phyloP scores from a whole-genome alignment of 805 yeast genomes.

The Wickerhamiella sorbophila region DNA sequence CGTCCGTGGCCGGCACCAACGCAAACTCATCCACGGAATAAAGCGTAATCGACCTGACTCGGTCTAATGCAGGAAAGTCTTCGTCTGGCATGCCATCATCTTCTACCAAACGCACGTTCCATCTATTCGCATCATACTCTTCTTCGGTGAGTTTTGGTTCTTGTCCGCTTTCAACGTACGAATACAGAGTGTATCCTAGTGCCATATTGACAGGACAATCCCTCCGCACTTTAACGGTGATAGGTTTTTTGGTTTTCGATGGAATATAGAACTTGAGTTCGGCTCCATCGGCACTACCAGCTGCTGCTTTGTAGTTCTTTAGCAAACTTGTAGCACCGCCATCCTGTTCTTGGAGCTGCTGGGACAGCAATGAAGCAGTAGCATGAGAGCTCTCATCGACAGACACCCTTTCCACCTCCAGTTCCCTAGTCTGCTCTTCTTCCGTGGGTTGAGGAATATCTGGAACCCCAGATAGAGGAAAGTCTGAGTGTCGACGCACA shows the following conservation, averaged over 20 bases:
- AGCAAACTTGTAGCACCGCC: constrained; percentile 11
- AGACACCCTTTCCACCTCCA: not conserved
- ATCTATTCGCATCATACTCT: constrained; percentile 43
- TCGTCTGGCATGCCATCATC: constrained; percentile 88
- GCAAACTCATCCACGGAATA: constrained; percentile 78
- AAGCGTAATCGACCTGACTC: constrained; percentile 49
- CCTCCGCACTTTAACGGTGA: constrained; percentile 24
- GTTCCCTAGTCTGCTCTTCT: not conserved
- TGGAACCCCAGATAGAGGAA: not conserved
- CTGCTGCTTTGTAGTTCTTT: constrained; percentile 16
- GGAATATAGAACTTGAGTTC: constrained; percentile 26
- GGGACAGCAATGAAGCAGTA: not conserved
- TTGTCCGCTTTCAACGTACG: constrained; percentile 19
- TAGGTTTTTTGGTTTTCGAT: constrained; percentile 18
- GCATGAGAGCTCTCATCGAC: not conserved
- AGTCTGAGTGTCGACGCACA: not conserved
- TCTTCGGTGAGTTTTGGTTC: constrained; percentile 19
- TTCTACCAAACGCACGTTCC: constrained; percentile 73
- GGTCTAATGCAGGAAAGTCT: constrained; percentile 74
- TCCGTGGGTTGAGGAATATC: not conserved
- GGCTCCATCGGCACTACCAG: constrained; percentile 8
- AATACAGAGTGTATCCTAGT: constrained; percentile 38
- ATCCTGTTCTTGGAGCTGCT: constrained; percentile 3
- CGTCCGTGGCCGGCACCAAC: constrained; percentile 39
- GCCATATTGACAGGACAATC: constrained; percentile 38